A percentile compares a stretch with the other conserved stretches of the same genome.
These are phyloP conservation scores for Helotiales sp. DNA, from an alignment of 2,329 filamentous ascomycete species.

Conservation along the genomic window DNA sequence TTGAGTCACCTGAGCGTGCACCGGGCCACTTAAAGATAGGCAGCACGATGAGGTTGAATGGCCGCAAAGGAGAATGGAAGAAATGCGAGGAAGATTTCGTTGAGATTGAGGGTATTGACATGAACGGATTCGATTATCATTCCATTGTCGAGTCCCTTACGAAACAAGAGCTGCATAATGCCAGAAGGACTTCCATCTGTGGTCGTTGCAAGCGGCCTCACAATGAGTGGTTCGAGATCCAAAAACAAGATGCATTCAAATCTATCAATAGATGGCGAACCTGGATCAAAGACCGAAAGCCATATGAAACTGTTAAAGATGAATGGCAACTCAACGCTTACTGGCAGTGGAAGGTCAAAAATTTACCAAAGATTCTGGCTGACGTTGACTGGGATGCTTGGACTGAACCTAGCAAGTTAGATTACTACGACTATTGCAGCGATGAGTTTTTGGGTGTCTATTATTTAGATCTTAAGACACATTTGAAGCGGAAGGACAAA, in stretches of 20 bases:
- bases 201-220: neutral
- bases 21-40: slow-evolving; percentile 15
- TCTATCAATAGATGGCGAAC: slow-evolving; percentile 15
- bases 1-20: slow-evolving; percentile 4
- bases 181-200: slow-evolving; percentile 12
- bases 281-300: slow-evolving; percentile 16
- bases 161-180: slow-evolving; percentile 14
- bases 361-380: slow-evolving; percentile 4
- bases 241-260: slow-evolving; percentile 8
- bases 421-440: neutral
- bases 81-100: slow-evolving; percentile 10
- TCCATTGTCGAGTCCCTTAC: slow-evolving; percentile 15
- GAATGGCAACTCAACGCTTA: slow-evolving; percentile 12
- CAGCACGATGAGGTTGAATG: slow-evolving; percentile 5
- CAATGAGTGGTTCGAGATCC: slow-evolving; percentile 20
- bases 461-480: neutral
- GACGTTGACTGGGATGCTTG: slow-evolving; percentile 20
- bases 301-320: slow-evolving; percentile 7
- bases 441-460: neutral
- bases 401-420: neutral
- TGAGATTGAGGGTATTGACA: neutral
- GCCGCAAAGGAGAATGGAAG: slow-evolving; percentile 8
- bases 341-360: slow-evolving; percentile 20
- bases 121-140: slow-evolving; percentile 15
- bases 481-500: slow-evolving; percentile 4